Conservation (phyloP, 805 yeast species). For the Komagataella pseudopastoris region DNA sequence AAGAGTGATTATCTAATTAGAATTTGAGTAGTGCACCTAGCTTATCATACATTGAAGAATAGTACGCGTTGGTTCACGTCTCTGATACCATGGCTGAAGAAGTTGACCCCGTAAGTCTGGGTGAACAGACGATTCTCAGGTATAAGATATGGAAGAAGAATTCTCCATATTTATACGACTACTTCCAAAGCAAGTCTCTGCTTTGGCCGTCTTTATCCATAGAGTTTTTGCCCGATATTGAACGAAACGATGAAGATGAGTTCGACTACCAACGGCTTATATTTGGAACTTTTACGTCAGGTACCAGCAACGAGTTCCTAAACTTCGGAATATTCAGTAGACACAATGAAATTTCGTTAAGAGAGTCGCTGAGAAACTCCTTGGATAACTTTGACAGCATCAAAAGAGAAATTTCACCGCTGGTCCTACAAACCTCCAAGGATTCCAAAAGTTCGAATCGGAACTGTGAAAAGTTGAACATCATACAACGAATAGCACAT, state of each 20-base stretch:
- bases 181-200: conserved; percentile 35
- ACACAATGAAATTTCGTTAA: neutral
- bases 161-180: conserved; percentile 39
- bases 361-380: neutral
- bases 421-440: conserved; percentile 16
- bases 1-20: neutral
- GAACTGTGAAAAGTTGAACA: conserved; percentile 15
- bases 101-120: neutral
- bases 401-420: conserved; percentile 15
- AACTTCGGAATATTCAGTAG: conserved; percentile 10
- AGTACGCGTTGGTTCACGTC: neutral
- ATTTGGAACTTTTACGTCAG: conserved; percentile 53
- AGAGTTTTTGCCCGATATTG: conserved; percentile 51
- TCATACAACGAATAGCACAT: conserved; percentile 49
- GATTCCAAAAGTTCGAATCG: conserved; percentile 11
- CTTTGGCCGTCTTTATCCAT: conserved; percentile 53
- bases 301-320: conserved; percentile 35
- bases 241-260: conserved; percentile 4
- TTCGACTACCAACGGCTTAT: conserved; percentile 25
- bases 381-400: conserved; percentile 16
- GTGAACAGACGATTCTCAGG: neutral
- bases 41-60: neutral
- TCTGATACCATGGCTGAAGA: neutral
- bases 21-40: neutral
- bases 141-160: conserved; percentile 42